Evolutionary conservation across 192 early-diverging fungal species (phyloP).

Genomic region (Lunasporangiospora selenospora): DNA sequence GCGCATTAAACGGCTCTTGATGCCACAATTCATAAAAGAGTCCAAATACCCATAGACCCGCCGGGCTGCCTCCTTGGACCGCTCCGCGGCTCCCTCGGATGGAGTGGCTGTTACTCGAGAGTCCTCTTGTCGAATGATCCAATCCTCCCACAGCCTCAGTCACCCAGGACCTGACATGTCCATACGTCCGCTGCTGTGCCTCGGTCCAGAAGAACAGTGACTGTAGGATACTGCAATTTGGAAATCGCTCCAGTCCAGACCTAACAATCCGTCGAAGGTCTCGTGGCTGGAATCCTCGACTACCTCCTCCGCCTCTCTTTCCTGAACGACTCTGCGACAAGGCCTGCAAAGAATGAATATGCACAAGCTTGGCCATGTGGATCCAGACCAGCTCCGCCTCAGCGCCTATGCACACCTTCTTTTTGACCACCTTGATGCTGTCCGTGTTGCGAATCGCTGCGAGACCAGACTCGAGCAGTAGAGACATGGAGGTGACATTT

Average conservation of each 20-base stretch:
- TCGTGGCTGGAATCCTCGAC: slow-evolving; percentile 38
- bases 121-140: slow-evolving; percentile 7
- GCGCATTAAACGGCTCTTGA: slow-evolving; percentile 18
- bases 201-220: slow-evolving; percentile 45
- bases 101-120: background rate
- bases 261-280: slow-evolving; percentile 25
- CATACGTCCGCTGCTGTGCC: slow-evolving; percentile 30
- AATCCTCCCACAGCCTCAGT: too few species aligned
- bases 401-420: slow-evolving; percentile 21
- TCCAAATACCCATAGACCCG: slow-evolving; percentile 31
- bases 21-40: slow-evolving; percentile 46
- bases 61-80: slow-evolving; percentile 1
- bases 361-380: slow-evolving; percentile 31
- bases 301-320: background rate
- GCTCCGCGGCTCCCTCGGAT: background rate
- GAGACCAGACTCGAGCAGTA: too few species aligned
- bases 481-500: slow-evolving; percentile 1
- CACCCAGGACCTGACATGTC: slow-evolving; percentile 34
- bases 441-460: too few species aligned
- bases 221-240: slow-evolving; percentile 29
- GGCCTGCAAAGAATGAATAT: slow-evolving; percentile 24
- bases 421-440: background rate
- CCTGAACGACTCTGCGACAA: background rate
- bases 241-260: slow-evolving; percentile 31
- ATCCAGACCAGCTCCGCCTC: slow-evolving; percentile 42